Evolutionary conservation across 2,329 filamentous ascomycete species (phyloP).

Genomic region (Beauveria medogensis): DNA sequence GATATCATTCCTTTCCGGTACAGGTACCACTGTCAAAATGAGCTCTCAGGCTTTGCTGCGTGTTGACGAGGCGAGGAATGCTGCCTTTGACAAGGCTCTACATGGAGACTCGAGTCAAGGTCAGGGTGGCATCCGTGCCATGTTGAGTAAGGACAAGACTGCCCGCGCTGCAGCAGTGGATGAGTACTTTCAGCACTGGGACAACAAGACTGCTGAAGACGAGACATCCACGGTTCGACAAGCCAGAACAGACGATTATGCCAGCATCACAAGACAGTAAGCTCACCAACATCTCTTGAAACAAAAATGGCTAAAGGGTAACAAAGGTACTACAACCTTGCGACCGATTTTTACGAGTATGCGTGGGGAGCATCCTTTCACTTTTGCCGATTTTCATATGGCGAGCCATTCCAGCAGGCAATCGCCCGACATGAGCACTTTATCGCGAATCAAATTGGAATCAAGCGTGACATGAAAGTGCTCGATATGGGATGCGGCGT

Average conservation of each 20-base stretch:
- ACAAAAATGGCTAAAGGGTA: not conserved
- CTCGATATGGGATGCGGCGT: conserved; percentile 95
- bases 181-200: conserved; percentile 89
- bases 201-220: conserved; percentile 63
- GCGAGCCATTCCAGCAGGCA: conserved; percentile 77
- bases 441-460: conserved; percentile 74
- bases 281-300: conserved; percentile 23
- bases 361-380: conserved; percentile 92
- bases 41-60: conserved; percentile 50
- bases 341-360: conserved; percentile 87
- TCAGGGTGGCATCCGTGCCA: conserved; percentile 64
- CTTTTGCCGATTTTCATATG: conserved; percentile 83
- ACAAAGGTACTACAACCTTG: conserved; percentile 81
- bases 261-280: conserved; percentile 78
- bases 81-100: conserved; percentile 74
- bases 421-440: conserved; percentile 95
- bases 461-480: conserved; percentile 74
- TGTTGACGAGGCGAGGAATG: conserved; percentile 73
- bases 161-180: conserved; percentile 71
- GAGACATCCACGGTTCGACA: conserved; percentile 64
- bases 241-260: conserved; percentile 74
- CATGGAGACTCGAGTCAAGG: conserved; percentile 60
- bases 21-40: conserved; percentile 12
- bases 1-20: no score
- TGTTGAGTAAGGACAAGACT: conserved; percentile 65